Conservation (phyloP, 495 filamentous ascomycete species). For the Aspergillus hancockii region DNA sequence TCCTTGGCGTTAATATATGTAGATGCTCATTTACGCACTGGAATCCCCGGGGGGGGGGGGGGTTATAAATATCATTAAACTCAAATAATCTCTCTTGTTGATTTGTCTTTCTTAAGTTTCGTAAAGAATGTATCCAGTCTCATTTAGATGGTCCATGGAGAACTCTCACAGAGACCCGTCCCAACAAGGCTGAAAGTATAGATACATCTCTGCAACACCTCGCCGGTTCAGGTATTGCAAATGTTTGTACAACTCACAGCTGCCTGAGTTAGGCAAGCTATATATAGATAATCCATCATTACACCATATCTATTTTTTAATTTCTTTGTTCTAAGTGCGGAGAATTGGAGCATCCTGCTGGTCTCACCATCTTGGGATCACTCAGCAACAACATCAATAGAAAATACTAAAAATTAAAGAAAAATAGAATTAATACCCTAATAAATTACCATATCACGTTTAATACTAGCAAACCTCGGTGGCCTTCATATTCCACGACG, state of each 20-base stretch:
- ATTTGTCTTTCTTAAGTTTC: neutral
- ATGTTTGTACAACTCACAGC: conserved; percentile 2
- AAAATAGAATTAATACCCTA: neutral
- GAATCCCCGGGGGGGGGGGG: no score
- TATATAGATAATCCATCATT: neutral
- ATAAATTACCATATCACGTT: neutral
- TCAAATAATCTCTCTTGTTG: neutral
- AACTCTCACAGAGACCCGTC: neutral
- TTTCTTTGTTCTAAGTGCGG: no score
- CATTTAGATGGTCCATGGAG: no score
- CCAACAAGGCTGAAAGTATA: neutral
- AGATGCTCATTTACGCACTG: no score
- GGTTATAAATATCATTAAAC: neutral
- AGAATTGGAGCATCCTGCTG: neutral
- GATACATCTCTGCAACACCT: neutral
- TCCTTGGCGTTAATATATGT: neutral
- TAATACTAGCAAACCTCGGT: neutral
- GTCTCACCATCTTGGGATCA: neutral
- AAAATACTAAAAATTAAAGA: no score
- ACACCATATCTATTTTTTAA: neutral
- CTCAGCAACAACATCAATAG: no score
- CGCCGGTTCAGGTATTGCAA: neutral
- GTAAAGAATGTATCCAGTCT: no score
- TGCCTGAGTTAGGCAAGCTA: neutral
- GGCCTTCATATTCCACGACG: conserved; percentile 18